Evolutionary conservation across 768 basidiomycete genomes (phyloP), one percentile per base, ranked within the genome.

Genomic region (Nidula microcarpa): DNA sequence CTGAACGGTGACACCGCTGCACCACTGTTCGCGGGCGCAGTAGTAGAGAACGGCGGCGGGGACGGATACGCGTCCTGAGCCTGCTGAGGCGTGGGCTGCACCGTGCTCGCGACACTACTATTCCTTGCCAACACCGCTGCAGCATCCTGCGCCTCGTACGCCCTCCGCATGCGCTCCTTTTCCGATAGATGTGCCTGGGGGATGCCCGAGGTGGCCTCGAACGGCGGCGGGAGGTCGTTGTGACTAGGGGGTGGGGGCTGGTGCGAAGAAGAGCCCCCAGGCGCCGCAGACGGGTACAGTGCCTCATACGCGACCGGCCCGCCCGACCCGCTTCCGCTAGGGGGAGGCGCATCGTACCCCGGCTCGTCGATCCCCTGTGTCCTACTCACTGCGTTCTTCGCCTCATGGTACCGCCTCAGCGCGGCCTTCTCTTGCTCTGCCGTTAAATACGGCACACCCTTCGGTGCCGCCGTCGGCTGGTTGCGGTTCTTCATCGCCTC

Each of bases 351-450:
- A 23, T 60, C 66, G 50, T 68, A 53, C 14, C 23, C 23, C 23
- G 23, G 23, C 23, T 23, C 23, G 23, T 57, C 61, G 47, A 53
- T 63, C 43, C 67, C 65, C 53, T 88, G 86, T 3, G 74, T 80
- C 16, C 81, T 76, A 43, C 82, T 81, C 13, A 90, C 89, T 5
- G 89, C 89, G 46, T 73, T 72, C 63, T 82, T 88, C 0, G 89
- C 89, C 49, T 88, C 81, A 33, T 86, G 75, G 62, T 89, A 92
- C 54, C 83, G 73, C 57, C 65, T 74, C 52, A 91, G 62, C 18
- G 85, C 85, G 2, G 80, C 86, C 62, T 91, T 91, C 68, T 92
- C 90, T 62, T 88, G 79, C 55, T 84, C 85, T 0, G 89, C 89
- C 16, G 82, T 80, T 34, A 70, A 68, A 60, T 82, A 87, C 33